Evolutionary conservation across 768 basidiomycete species (phyloP), one percentile per base, ranked within the genome.

Genomic region (Phallus indusiatus): DNA sequence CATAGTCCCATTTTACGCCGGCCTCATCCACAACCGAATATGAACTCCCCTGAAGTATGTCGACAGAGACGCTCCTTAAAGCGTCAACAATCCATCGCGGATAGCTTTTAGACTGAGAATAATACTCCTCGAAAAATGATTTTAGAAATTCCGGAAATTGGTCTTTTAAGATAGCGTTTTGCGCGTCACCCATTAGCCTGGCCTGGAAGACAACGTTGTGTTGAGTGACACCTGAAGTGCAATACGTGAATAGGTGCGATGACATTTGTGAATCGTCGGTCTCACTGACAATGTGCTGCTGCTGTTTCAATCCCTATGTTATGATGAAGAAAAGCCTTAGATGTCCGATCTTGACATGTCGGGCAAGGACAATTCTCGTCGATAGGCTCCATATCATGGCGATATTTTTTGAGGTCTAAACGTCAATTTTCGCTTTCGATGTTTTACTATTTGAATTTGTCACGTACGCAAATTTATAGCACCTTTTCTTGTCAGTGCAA

Each of bases 1-100:
- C 66, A 53, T 66, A 88, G 65, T 94, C 91, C 91, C 91, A 94
- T 68, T 83, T 88, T 33, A 81, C 81, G 1, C 84, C 87, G 47
- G 74, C 75, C 1, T 88, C 89, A 10, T 78, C 67, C 35, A 86
- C 74, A 0, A 86, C 68, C 56, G 76, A 78, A 5, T 75, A 69
- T 22, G 78, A 66, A 21, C 68, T 72, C 21, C 78, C 81, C 60
- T 85, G 81, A 34, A 92, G 72, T 48, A 94, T 70, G 67, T 95
- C 90, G 0, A 95, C 88, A 0, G 88, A 88, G 12, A 95, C 92
- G 56, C 82, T 85, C 22, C 78, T 75, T 54, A 95, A 72, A 11
- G 92, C 93, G 65, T 90, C 87, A 1, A 94, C 82, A 64, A 88
- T 89, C 92, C 92, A 95, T 67, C 83, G 81, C 0, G 91, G 91